These are phyloP conservation scores for Penicillium palitans DNA, from an alignment of 2,329 filamentous ascomycete genomes.

Conservation along the genomic window DNA sequence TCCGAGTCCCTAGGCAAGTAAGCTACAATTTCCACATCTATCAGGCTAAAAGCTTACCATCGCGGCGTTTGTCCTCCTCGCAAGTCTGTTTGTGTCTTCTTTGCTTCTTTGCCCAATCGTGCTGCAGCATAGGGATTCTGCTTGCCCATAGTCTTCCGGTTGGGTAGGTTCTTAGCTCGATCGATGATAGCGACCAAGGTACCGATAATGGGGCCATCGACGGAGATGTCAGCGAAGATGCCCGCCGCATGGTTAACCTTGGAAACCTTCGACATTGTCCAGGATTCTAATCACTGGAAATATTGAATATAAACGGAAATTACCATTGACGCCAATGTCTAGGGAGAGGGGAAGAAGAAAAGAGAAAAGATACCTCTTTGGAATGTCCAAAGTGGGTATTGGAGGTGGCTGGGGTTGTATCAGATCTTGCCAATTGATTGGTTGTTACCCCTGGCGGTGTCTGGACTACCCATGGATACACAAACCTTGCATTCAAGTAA, in stretches of 20 bases:
- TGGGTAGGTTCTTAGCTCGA: slow-evolving; percentile 93
- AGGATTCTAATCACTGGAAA: neutral
- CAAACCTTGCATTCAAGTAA: slow-evolving; percentile 10
- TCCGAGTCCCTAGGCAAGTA: slow-evolving; percentile 79
- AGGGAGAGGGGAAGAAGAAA: slow-evolving; percentile 14
- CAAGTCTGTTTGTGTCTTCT: slow-evolving; percentile 93
- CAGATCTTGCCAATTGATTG: slow-evolving; percentile 15
- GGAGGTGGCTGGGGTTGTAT: slow-evolving; percentile 24
- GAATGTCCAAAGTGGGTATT: slow-evolving; percentile 25
- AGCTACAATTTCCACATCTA: neutral
- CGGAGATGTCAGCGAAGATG: slow-evolving; percentile 90
- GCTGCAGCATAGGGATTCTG: slow-evolving; percentile 97
- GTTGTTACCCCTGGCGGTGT: slow-evolving; percentile 20
- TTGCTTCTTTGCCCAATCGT: slow-evolving; percentile 90
- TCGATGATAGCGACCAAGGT: slow-evolving; percentile 91
- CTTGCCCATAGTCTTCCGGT: slow-evolving; percentile 95
- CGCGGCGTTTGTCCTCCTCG: slow-evolving; percentile 91
- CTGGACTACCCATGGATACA: slow-evolving; percentile 9
- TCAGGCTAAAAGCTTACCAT: slow-evolving; percentile 62
- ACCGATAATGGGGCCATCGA: slow-evolving; percentile 90
- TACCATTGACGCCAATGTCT: slow-evolving; percentile 13
- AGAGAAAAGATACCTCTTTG: slow-evolving; percentile 16
- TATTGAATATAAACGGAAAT: neutral
- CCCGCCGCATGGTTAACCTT: slow-evolving; percentile 78
- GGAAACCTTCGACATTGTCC: slow-evolving; percentile 49